Evolutionary conservation across 75 land plant genomes (phyloP), one percentile per base, ranked within the genome.

Genomic region (Sequoiadendron giganteum): DNA sequence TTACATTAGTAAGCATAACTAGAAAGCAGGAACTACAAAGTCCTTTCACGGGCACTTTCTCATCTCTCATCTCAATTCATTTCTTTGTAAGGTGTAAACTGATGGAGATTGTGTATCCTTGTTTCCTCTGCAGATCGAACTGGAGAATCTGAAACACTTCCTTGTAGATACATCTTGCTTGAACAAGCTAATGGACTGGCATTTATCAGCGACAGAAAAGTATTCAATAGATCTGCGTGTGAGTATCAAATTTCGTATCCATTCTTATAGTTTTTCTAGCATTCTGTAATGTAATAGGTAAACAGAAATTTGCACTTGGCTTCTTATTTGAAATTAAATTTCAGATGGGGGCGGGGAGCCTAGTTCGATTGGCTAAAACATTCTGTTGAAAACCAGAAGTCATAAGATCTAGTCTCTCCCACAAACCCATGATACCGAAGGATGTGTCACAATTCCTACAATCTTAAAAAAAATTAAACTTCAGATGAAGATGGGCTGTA

Each of bases 81-180:
- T 48, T 10, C 9, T 48, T 48, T 73, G 34, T 73, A 73, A 10
- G 77, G 36, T 32, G 77, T 30, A 10, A 10, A 73, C 2, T 73
- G 38, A 73, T 73, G 14, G n/a, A 73, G 14, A 2, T 73, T 30
- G 9, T 73, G 5, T n/a, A 32, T 34, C 38, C 10, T 10, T 10
- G 47, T 89, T 47, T 85, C 30, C 65, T 30, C 54, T 89, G 86
- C 85, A 94, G 95, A 48, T 91, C 32, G 90, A 92, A 86, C 56
- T 87, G 19, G 88, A 79, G 40, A 90, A 45, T 70, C 89, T 91
- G 83, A 85, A 92, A 25, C 90, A 94, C 61, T n/a, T 94, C 70
- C 92, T 94, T 39, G 87, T 58, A 18, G 95, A 94, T 45, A 68
- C 90, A 83, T 94, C 95, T 14, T 92, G 93, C 83, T 87, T 92